These are phyloP conservation scores for Penicillium roqueforti DNA, from an alignment of 495 filamentous ascomycete genomes.

Conservation along the genomic window DNA sequence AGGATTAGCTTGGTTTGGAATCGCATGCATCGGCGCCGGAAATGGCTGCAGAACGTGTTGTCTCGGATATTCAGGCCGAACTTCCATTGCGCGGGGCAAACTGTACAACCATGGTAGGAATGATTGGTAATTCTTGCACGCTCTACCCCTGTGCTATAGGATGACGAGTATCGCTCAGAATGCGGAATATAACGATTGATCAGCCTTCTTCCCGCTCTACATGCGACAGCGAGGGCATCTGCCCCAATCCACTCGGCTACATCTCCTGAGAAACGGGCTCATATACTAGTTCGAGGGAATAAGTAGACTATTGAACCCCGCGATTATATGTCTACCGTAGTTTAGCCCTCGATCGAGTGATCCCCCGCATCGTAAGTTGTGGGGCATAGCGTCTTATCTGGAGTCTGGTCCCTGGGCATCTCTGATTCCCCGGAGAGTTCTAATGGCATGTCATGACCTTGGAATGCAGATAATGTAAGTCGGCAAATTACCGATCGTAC, in stretches of 20 bases:
- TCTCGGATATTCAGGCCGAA: conserved; percentile 8
- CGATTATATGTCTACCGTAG: background rate
- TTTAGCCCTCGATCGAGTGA: background rate
- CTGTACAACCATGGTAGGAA: background rate
- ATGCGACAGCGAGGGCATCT: background rate
- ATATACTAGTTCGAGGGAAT: background rate
- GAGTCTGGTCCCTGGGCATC: too few relatives aligned
- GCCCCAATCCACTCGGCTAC: background rate
- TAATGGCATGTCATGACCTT: background rate
- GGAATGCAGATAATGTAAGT: background rate
- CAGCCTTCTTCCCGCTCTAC: background rate
- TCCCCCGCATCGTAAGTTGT: background rate
- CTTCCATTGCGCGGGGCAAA: conserved; percentile 3
- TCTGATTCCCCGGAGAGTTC: background rate
- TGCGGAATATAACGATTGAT: background rate
- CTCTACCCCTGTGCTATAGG: background rate
- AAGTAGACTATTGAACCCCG: too few relatives aligned
- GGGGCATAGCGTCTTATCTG: background rate
- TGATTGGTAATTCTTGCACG: background rate
- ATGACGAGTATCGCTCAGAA: background rate
- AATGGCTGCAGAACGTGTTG: conserved; percentile 5
- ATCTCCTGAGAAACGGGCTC: background rate
- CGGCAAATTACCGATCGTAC: background rate
- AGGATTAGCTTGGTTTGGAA: background rate
- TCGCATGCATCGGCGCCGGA: conserved; percentile 1